These are phyloP conservation scores for Lichtheimia ornata DNA, from an alignment of 371 early-diverging fungal species.

Conservation along the genomic window DNA sequence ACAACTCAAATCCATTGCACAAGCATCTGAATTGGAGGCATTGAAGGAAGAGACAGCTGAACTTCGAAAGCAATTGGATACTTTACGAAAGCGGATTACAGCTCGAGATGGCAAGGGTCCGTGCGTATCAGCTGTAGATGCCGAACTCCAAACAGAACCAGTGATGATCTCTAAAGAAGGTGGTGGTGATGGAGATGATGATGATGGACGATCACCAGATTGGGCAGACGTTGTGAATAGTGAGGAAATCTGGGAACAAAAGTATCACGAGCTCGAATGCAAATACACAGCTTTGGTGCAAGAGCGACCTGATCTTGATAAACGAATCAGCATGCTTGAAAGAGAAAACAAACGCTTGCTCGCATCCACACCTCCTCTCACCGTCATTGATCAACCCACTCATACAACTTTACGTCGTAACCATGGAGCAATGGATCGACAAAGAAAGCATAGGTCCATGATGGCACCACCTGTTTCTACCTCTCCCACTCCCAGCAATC, in stretches of 20 bases:
- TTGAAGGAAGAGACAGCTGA: constrained; percentile 19
- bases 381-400: neutral
- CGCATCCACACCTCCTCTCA: neutral
- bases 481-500: neutral
- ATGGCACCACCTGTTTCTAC: constrained; percentile 3
- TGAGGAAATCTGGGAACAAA: constrained; percentile 8
- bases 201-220: too few species aligned
- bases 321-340: neutral
- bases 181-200: neutral
- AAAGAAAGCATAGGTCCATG: constrained; percentile 11
- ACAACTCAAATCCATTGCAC: constrained; percentile 20
- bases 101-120: neutral
- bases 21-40: constrained; percentile 28
- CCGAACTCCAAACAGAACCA: neutral
- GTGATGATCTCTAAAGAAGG: neutral
- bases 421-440: neutral
- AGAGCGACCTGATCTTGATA: neutral
- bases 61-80: constrained; percentile 12
- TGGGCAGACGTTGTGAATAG: neutral
- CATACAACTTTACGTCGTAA: neutral
- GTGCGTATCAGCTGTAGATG: neutral
- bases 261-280: constrained; percentile 4
- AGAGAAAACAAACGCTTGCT: neutral
- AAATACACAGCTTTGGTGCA: neutral
- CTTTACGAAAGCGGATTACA: constrained; percentile 8